Base-by-base conservation (phyloP, 2,329 filamentous ascomycete species). In the Graphilbum fragrans region DNA sequence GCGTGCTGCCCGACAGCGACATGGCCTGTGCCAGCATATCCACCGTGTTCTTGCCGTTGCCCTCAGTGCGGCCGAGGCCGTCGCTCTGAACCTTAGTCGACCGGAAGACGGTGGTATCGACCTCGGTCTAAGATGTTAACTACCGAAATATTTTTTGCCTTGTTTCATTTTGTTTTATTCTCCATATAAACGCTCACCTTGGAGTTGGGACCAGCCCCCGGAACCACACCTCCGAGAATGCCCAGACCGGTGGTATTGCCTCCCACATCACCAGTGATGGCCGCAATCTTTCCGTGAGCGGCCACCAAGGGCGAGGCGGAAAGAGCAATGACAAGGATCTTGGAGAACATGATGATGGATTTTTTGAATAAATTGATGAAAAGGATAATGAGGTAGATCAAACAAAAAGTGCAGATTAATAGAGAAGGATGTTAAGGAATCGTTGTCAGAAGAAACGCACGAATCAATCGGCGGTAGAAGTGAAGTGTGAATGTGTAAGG, bases 41-140 rank as follows among this genome's bases (percentile, higher is more conserved):
- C 18, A 60, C 42, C 23, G 49, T 57, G 55, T 65, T 64, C 44
- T 57, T 46, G 47, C 63, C 63, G 19, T 48, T 43, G 23, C 52
- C 55, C 0, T 49, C 56, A 39, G 62, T 66, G 25, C 46, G 50
- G 46, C 64, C 64, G 25, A 65, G 58, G 19, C 61, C 59, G 47
- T 65, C 52, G 34, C 55, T 54, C 39, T 52, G 48, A 44, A 60
- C 54, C 32, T 58, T 52, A 48, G 49, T 58, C 17, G 47, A 51
- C 18, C 46, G 43, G 56, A 68, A 68, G 47, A 67, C 58, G 31
- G 64, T 67, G 23, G 65, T 66, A 50, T 68, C 65, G 27, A 61
- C 51, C 48, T 68, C 63, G 2, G 64, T 67, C 46, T 53, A 31
- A 4, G 14, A n/a, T 6, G 31, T 9, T 10, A 37, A 34, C 18